A percentile compares a stretch with the other conserved stretches of the same genome.
Evolutionary conservation across 352 stramenopile genomes (phyloP).

Genomic region (Pythium monospermum): DNA sequence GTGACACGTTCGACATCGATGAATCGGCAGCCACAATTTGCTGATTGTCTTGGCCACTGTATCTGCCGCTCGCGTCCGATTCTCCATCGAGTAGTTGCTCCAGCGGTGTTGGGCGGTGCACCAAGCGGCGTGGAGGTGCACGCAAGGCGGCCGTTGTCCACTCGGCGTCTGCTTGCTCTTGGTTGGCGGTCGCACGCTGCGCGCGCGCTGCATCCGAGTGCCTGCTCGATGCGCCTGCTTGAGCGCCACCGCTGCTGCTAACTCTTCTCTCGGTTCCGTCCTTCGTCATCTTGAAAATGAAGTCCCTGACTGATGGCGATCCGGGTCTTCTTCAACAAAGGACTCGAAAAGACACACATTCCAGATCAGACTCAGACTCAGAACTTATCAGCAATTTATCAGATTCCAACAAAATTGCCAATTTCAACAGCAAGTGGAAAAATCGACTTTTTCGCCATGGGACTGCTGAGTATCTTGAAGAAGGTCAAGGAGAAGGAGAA

Average conservation of each 20-base stretch:
- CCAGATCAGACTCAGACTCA: background rate
- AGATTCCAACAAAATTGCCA: too few relatives aligned
- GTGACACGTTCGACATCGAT: constrained; percentile 26
- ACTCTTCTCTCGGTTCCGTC: background rate
- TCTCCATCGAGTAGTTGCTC: constrained; percentile 47
- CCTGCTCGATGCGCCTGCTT: background rate
- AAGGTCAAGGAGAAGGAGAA: constrained; percentile 99
- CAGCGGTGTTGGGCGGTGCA: constrained; percentile 24
- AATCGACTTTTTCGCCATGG: constrained; percentile 46
- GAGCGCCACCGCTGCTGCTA: background rate
- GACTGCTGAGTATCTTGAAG: constrained; percentile 91
- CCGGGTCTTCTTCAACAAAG: background rate
- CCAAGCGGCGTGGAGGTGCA: background rate
- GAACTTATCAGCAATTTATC: too few relatives aligned
- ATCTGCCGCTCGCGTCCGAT: too few relatives aligned
- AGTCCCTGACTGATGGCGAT: background rate
- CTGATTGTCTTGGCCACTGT: constrained; percentile 22
- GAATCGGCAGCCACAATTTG: constrained; percentile 11
- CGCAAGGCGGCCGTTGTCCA: background rate
- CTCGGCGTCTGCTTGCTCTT: constrained; percentile 1
- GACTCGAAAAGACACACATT: background rate
- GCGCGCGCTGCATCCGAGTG: background rate
- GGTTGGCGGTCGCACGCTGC: constrained; percentile 10
- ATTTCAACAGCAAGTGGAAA: too few relatives aligned
- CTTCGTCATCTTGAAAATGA: background rate